A percentile compares a stretch with the other conserved stretches of the same genome.
phyloP scores from a whole-genome alignment of 2,329 filamentous ascomycete species.

The Trichoderma sp. region DNA sequence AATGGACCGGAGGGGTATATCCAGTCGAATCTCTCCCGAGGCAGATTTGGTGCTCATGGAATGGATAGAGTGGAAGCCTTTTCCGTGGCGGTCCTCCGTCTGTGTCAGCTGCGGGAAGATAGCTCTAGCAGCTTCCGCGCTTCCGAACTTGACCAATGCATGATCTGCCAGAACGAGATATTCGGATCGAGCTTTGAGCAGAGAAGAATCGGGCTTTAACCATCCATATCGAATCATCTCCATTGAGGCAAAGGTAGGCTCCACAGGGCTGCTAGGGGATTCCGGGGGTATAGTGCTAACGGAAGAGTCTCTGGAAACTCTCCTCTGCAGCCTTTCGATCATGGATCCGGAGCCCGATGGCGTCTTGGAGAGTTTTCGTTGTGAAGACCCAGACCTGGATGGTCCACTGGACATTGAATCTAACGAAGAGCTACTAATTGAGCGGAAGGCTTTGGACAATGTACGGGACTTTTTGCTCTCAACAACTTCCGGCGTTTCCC shows the following conservation, averaged over 20 bases:
- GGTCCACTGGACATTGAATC: slow-evolving; percentile 37
- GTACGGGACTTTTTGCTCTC: slow-evolving; percentile 37
- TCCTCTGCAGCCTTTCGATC: slow-evolving; percentile 41
- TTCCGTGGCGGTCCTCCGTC: slow-evolving; percentile 23
- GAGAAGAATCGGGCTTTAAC: slow-evolving; percentile 48
- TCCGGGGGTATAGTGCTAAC: slow-evolving; percentile 33
- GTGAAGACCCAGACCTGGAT: slow-evolving; percentile 33
- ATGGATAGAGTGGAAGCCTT: slow-evolving; percentile 26
- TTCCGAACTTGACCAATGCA: slow-evolving; percentile 50
- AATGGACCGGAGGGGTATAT: slow-evolving; percentile 49
- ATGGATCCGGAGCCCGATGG: slow-evolving; percentile 40
- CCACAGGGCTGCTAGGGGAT: slow-evolving; percentile 28
- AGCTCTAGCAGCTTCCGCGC: slow-evolving; percentile 44
- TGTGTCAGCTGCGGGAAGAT: slow-evolving; percentile 47
- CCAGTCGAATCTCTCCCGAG: slow-evolving; percentile 40
- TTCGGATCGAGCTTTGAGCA: slow-evolving; percentile 48
- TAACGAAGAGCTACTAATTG: slow-evolving; percentile 41
- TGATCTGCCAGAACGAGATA: slow-evolving; percentile 53
- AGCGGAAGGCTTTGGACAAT: slow-evolving; percentile 39
- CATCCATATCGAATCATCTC: slow-evolving; percentile 45
- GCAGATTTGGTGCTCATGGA: slow-evolving; percentile 30
- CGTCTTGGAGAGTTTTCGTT: slow-evolving; percentile 38
- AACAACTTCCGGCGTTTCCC: slow-evolving; percentile 25
- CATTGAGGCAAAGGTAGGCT: slow-evolving; percentile 37
- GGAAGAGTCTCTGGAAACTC: slow-evolving; percentile 39